These are phyloP conservation scores for Tulasnella sp. DNA, from an alignment of 768 basidiomycete genomes.

Conservation along the genomic window DNA sequence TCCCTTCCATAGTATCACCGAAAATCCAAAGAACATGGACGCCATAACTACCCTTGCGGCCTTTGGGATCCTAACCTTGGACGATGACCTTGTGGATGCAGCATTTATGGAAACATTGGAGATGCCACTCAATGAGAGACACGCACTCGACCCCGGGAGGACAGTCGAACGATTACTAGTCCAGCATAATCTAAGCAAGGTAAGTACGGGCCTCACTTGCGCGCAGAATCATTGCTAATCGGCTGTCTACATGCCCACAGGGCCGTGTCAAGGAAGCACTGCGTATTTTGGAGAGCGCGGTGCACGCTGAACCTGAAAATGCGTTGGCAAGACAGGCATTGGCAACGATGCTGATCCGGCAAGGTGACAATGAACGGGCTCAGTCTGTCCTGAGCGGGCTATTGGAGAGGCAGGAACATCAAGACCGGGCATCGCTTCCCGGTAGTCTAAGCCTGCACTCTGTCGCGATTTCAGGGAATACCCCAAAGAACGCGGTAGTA, in stretches of 20 bases:
- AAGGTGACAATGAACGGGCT: neutral
- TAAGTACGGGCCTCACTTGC: slow-evolving; percentile 24
- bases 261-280: neutral
- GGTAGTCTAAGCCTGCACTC: neutral
- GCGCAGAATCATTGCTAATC: neutral
- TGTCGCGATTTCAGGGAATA: neutral
- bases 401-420: neutral
- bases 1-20: slow-evolving; percentile 46
- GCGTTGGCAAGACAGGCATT: neutral
- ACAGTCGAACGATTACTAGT: slow-evolving; percentile 63
- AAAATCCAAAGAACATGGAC: slow-evolving; percentile 65
- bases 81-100: slow-evolving; percentile 73
- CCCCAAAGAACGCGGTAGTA: neutral
- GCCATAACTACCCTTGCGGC: slow-evolving; percentile 78
- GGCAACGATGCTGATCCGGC: neutral
- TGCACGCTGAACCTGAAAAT: neutral
- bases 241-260: neutral
- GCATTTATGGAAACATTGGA: slow-evolving; percentile 71
- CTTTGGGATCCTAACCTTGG: slow-evolving; percentile 66
- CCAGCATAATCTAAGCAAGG: slow-evolving; percentile 65
- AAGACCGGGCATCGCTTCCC: neutral
- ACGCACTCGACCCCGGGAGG: slow-evolving; percentile 54
- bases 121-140: slow-evolving; percentile 54
- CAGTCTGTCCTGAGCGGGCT: neutral
- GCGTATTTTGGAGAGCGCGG: neutral